Conservation (phyloP, 2,329 filamentous ascomycete genomes). For the Penicillium crustosum region DNA sequence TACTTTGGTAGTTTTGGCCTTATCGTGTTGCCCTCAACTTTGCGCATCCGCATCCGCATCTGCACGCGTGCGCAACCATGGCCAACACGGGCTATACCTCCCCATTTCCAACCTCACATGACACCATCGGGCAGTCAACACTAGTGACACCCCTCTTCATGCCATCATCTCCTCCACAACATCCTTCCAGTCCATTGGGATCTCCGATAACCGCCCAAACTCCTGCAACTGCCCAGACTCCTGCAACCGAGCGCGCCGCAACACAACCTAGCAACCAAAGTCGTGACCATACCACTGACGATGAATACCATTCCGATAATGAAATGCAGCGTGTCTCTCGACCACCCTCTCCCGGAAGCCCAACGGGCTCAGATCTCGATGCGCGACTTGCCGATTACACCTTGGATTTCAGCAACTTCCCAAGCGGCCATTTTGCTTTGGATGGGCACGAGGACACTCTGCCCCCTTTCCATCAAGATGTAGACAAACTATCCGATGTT, state of each 20-base stretch:
- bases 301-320: constrained; percentile 14
- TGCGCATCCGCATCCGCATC: constrained; percentile 10
- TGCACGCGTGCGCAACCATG: constrained; percentile 32
- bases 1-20: background rate
- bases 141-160: constrained; percentile 39
- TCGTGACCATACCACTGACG: constrained; percentile 7
- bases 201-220: constrained; percentile 28
- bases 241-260: constrained; percentile 21
- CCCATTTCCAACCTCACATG: constrained; percentile 43
- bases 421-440: constrained; percentile 28
- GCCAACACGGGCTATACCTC: constrained; percentile 39
- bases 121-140: constrained; percentile 44
- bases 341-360: constrained; percentile 26
- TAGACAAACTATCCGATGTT: constrained; percentile 38
- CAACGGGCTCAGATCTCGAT: constrained; percentile 37
- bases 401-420: constrained; percentile 41
- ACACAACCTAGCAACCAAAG: constrained; percentile 11
- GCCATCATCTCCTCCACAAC: constrained; percentile 37
- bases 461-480: constrained; percentile 27
- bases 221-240: constrained; percentile 25
- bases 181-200: constrained; percentile 18
- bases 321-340: constrained; percentile 12
- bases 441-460: constrained; percentile 26
- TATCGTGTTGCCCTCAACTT: constrained; percentile 1
- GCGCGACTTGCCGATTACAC: constrained; percentile 43